Base-by-base conservation (phyloP, 164 flowering plant species). In the Magnolia changhungtana region DNA sequence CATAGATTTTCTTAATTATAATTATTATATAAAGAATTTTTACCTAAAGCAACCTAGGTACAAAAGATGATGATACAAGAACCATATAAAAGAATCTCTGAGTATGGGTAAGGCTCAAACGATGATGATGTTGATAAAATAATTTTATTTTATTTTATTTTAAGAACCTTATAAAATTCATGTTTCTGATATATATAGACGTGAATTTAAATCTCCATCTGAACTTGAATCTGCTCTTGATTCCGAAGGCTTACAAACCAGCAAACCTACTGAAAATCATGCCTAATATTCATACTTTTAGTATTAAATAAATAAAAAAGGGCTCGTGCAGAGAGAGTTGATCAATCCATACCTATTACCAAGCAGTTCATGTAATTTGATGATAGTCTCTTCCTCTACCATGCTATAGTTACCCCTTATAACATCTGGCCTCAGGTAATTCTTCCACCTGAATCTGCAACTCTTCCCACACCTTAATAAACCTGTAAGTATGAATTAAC, bases 381-480 rank as follows among this genome's bases (percentile, higher is more conserved):
- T 86, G 71, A 89, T 87, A 0, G 87, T 83, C 3, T 88, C 88
- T 45, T 89, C 92, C 79, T 89, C 92, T 80, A 88, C 88, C 50
- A 63, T 77, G 72, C 76, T 87, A 72, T 86, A 89, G 70, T 89
- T 87, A 0, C 92, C 92, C 50, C 90, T 72, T 67, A 87, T 89
- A 51, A 89, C 85, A 66, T 89, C 90, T 0, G 92, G 92, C 73
- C 89, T 75, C 68, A 89, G 69, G 85, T 89, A 89, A 78, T 89
- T 89, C n/a, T 78, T 84, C 92, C 92, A 88, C 11, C 91, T 74
- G n/a, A 88, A 82, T 64, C 91, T 81, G 84, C 91, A 88, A 72
- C 91, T 88, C 84, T 89, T 89, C 45, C 92, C 92, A 76, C 92
- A 89, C 78, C 92, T 84, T 31, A 88, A 67, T 13, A 89, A 73